A percentile compares a stretch with the other conserved stretches of the same genome.
Conservation (phyloP, 768 basidiomycete species). For the Calocybe indica region DNA sequence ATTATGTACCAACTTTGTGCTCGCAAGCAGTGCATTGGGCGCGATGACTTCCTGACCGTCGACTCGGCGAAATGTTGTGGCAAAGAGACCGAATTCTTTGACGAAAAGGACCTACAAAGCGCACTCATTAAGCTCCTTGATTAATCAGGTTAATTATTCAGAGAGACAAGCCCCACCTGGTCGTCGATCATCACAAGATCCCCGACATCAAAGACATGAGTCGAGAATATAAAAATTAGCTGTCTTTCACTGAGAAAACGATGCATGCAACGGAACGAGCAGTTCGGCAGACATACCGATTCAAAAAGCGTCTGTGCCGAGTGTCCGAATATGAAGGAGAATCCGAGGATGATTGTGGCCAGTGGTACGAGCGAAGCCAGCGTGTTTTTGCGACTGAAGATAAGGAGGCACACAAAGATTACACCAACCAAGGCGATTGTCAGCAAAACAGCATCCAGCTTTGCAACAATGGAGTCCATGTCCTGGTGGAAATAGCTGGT, state of each 20-base stretch:
- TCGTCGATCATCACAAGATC: constrained; percentile 81
- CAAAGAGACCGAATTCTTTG: constrained; percentile 74
- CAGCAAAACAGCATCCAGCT: constrained; percentile 72
- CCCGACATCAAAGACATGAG: constrained; percentile 82
- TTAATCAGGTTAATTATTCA: not conserved
- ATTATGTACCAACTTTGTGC: constrained; percentile 73
- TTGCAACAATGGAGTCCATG: constrained; percentile 65
- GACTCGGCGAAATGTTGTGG: constrained; percentile 73
- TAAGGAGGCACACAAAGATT: constrained; percentile 66
- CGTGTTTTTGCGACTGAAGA: constrained; percentile 65
- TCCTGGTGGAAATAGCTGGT: constrained; percentile 36
- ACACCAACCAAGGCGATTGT: constrained; percentile 49
- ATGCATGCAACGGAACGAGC: not conserved
- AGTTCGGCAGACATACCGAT: constrained; percentile 40
- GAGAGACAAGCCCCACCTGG: constrained; percentile 30
- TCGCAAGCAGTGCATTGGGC: constrained; percentile 68
- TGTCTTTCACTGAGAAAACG: constrained; percentile 13
- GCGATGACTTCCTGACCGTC: constrained; percentile 79
- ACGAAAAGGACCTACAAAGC: constrained; percentile 43
- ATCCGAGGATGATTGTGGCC: constrained; percentile 75
- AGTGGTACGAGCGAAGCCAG: constrained; percentile 71
- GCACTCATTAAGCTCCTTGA: not conserved
- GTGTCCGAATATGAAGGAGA: constrained; percentile 82
- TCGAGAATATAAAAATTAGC: constrained; percentile 83
- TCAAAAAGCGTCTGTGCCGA: constrained; percentile 76